A percentile compares a stretch with the other conserved stretches of the same genome.
phyloP scores from a whole-genome alignment of 2,329 filamentous ascomycete genomes.

The Penicillium sp. region DNA sequence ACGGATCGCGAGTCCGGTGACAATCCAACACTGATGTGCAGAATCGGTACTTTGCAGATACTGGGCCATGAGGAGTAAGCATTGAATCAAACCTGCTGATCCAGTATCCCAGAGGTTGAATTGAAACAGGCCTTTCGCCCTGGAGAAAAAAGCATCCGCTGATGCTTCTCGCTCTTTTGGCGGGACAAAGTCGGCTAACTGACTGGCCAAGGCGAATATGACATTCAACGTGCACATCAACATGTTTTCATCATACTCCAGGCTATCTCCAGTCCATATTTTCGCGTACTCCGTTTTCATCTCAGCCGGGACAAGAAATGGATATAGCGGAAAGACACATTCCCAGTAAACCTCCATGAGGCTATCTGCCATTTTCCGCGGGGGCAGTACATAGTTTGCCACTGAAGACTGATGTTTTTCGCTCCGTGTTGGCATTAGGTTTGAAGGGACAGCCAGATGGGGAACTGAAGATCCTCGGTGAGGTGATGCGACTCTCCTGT shows the following conservation, averaged over 20 bases:
- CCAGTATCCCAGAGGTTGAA: constrained; percentile 39
- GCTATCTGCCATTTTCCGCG: constrained; percentile 40
- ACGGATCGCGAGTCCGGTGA: constrained; percentile 40
- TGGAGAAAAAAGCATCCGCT: constrained; percentile 37
- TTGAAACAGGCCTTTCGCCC: constrained; percentile 38
- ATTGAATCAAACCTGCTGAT: constrained; percentile 41
- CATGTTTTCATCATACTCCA: constrained; percentile 36
- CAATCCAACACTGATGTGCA: constrained; percentile 45
- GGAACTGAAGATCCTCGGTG: constrained; percentile 14
- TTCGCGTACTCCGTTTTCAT: constrained; percentile 36
- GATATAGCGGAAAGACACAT: constrained; percentile 42
- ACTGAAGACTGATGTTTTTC: constrained; percentile 5
- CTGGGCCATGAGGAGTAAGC: constrained; percentile 41
- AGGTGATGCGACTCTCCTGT: constrained; percentile 23
- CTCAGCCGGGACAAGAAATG: constrained; percentile 35
- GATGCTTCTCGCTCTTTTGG: constrained; percentile 35
- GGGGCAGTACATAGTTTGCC: constrained; percentile 37
- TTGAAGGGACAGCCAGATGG: constrained; percentile 10
- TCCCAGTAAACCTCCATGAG: constrained; percentile 43
- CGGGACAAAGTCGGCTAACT: constrained; percentile 37
- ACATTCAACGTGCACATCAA: constrained; percentile 42
- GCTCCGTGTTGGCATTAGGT: constrained; percentile 17
- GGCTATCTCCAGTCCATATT: constrained; percentile 34
- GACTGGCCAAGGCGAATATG: constrained; percentile 42
- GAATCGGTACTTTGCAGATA: constrained; percentile 45